phyloP scores from a whole-genome alignment of 345 rosid genomes.

The Ceriops zippeliana region DNA sequence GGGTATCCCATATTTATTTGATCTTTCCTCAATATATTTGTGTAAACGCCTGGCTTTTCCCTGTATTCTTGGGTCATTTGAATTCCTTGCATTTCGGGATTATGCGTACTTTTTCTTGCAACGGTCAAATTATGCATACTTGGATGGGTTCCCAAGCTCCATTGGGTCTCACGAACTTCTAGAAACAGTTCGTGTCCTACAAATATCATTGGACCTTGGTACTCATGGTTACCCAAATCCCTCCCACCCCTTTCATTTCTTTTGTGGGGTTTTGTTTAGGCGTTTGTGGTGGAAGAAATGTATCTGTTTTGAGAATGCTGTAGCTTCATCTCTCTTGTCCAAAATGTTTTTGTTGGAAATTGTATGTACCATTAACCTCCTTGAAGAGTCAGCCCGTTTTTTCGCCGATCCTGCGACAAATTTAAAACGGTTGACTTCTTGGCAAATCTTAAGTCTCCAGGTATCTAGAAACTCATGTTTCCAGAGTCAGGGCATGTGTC shows the following conservation, averaged over 20 bases:
- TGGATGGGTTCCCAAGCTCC: neutral
- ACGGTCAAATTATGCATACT: neutral
- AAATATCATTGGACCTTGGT: no score
- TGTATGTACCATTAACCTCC: neutral
- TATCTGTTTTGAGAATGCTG: no score
- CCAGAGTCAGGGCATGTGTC: no score
- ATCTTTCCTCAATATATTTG: neutral
- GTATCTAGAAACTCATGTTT: no score
- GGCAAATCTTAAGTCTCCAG: no score
- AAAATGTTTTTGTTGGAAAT: neutral
- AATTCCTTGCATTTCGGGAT: neutral
- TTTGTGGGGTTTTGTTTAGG: no score
- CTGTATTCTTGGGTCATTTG: neutral
- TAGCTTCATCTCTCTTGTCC: neutral
- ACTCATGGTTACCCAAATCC: no score
- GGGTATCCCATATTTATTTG: neutral
- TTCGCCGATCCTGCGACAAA: neutral
- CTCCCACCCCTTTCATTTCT: no score
- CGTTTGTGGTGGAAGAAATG: no score
- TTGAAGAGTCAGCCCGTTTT: neutral
- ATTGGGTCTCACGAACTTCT: neutral
- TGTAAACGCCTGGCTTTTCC: neutral
- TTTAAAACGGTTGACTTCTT: no score
- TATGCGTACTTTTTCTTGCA: neutral
- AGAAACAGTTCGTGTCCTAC: neutral